These are phyloP conservation scores for Durusdinium trenchii DNA, from an alignment of 73 alveolate species.

Conservation along the genomic window DNA sequence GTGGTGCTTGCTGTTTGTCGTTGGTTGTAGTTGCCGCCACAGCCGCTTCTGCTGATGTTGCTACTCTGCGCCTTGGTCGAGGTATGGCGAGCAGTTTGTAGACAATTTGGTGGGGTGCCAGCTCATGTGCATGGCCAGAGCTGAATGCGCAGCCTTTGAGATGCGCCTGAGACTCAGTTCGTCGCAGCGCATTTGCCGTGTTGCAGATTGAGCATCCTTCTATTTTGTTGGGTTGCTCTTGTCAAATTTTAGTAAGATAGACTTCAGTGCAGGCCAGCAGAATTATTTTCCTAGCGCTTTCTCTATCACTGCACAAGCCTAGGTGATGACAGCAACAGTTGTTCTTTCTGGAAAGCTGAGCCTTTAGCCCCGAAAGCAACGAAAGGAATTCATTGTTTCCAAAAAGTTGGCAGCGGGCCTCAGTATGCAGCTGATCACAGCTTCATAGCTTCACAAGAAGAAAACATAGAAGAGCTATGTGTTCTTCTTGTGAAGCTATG, in stretches of 20 bases:
- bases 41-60: background rate
- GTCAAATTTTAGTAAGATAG: too few species aligned
- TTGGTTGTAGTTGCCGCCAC: too few species aligned
- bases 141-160: conserved; percentile 63
- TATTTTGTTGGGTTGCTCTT: too few species aligned
- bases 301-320: too few species aligned
- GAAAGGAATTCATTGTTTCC: conserved; percentile 75
- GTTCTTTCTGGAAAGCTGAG: conserved; percentile 67
- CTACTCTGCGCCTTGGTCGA: background rate
- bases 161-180: background rate
- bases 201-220: too few species aligned
- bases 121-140: conserved; percentile 69
- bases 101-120: conserved; percentile 57
- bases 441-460: too few species aligned
- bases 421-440: too few species aligned
- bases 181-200: too few species aligned
- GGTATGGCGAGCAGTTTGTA: conserved; percentile 66
- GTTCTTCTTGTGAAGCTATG: too few species aligned
- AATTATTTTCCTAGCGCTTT: too few species aligned
- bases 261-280: too few species aligned
- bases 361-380: conserved; percentile 40
- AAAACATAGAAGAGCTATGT: too few species aligned
- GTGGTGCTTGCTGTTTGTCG: background rate
- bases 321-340: conserved; percentile 79
- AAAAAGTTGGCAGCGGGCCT: conserved; percentile 26